A percentile compares a stretch with the other conserved stretches of the same genome.
Evolutionary conservation across 2,329 filamentous ascomycete species (phyloP).

Genomic region (Colletotrichum liaoningense): DNA sequence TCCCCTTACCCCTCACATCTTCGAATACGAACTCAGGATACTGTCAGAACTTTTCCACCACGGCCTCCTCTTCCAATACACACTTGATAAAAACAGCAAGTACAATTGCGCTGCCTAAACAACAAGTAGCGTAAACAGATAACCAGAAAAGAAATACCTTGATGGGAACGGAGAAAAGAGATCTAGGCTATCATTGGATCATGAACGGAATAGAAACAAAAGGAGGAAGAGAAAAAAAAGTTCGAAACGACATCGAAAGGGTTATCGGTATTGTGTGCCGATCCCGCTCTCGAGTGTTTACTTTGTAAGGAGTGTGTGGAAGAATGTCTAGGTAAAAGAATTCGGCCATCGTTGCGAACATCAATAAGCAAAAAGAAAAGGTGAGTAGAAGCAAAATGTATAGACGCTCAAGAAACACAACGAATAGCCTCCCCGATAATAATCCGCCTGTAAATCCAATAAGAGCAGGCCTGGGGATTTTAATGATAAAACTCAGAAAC

Average conservation of each 20-base stretch:
- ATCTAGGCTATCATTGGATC: background rate
- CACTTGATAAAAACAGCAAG: background rate
- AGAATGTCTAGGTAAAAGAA: conserved; percentile 6
- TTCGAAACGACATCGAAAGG: background rate
- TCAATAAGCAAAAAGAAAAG: background rate
- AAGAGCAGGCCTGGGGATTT: background rate
- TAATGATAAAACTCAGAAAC: background rate
- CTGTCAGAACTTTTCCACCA: conserved; percentile 1
- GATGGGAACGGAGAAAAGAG: background rate
- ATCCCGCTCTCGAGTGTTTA: background rate
- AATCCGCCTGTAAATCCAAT: background rate
- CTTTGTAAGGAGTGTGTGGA: background rate
- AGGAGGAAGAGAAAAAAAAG: background rate
- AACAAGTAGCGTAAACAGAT: background rate
- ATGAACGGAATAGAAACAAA: background rate
- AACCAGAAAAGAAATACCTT: background rate
- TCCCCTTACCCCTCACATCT: background rate
- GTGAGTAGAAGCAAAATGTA: background rate
- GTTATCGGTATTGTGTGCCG: background rate
- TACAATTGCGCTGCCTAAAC: background rate
- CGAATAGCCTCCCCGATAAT: background rate
- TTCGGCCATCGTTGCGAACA: background rate
- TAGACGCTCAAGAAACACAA: conserved; percentile 3
- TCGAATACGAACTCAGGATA: background rate
- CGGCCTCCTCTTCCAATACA: background rate